Percentiles rank a stretch among this genome's conserved stretches.
These are phyloP conservation scores for Vachellia collinsii DNA, from an alignment of 306 rosid genomes.

Conservation along the genomic window DNA sequence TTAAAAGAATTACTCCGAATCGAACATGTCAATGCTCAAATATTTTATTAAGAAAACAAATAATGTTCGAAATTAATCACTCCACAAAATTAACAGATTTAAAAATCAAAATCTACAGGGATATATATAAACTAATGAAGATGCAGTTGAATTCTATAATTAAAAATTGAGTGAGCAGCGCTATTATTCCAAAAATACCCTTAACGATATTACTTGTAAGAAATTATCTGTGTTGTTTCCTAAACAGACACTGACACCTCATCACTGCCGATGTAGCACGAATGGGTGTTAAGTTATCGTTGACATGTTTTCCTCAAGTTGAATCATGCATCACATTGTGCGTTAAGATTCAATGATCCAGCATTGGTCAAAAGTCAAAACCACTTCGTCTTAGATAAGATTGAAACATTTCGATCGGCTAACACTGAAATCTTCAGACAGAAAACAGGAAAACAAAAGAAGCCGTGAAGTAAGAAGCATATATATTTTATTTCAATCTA, in stretches of 20 bases:
- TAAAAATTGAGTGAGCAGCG: background rate
- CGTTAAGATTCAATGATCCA: background rate
- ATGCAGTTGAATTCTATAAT: background rate
- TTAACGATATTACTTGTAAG: background rate
- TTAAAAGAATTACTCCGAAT: too few relatives aligned
- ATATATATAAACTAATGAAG: background rate
- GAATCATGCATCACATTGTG: background rate
- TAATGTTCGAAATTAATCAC: too few relatives aligned
- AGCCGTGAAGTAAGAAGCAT: background rate
- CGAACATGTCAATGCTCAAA: too few relatives aligned
- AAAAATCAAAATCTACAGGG: too few relatives aligned
- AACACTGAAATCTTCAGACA: background rate
- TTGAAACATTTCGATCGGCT: background rate
- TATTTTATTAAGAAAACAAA: too few relatives aligned
- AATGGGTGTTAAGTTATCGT: background rate
- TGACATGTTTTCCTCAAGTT: background rate
- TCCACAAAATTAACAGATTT: too few relatives aligned
- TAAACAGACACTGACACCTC: background rate
- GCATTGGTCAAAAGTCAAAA: background rate
- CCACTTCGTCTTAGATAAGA: background rate
- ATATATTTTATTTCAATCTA: background rate
- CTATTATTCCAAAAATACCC: background rate
- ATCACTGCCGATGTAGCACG: background rate
- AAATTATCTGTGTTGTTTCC: background rate
- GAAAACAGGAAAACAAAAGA: background rate